These are phyloP conservation scores for Colletotrichum cuscutae DNA, from an alignment of 2,329 filamentous ascomycete genomes.

Conservation along the genomic window DNA sequence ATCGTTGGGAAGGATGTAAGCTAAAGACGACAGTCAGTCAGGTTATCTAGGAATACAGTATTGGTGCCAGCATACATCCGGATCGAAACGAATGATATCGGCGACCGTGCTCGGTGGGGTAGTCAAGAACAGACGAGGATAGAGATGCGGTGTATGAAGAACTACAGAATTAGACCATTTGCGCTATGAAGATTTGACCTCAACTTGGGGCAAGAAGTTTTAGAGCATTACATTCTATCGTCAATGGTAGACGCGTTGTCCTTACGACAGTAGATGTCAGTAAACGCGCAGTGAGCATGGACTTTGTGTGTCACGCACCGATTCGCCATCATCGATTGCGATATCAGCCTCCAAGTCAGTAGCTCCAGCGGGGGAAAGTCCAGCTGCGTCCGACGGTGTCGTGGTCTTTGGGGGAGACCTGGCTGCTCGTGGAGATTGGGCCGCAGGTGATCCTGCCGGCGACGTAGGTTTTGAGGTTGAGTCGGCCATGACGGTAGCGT, in stretches of 20 bases:
- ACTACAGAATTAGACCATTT: neutral
- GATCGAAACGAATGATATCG: slow-evolving; percentile 31
- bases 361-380: neutral
- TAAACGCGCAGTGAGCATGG: neutral
- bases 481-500: neutral
- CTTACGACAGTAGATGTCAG: neutral
- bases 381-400: neutral
- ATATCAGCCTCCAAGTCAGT: neutral
- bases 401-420: neutral
- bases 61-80: neutral
- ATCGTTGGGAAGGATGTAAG: slow-evolving; percentile 50
- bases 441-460: neutral
- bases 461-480: neutral
- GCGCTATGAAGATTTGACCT: too few relatives aligned
- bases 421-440: neutral
- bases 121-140: slow-evolving; percentile 16
- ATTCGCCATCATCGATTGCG: neutral
- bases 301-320: neutral
- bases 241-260: neutral
- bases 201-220: too few relatives aligned
- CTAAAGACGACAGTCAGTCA: neutral
- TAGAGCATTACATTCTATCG: too few relatives aligned
- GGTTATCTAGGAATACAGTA: too few relatives aligned
- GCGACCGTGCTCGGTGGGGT: slow-evolving; percentile 26
- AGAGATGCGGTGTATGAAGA: slow-evolving; percentile 13